These are phyloP conservation scores for Solanum pennellii DNA, from an alignment of 257 asterid species.

Conservation along the genomic window DNA sequence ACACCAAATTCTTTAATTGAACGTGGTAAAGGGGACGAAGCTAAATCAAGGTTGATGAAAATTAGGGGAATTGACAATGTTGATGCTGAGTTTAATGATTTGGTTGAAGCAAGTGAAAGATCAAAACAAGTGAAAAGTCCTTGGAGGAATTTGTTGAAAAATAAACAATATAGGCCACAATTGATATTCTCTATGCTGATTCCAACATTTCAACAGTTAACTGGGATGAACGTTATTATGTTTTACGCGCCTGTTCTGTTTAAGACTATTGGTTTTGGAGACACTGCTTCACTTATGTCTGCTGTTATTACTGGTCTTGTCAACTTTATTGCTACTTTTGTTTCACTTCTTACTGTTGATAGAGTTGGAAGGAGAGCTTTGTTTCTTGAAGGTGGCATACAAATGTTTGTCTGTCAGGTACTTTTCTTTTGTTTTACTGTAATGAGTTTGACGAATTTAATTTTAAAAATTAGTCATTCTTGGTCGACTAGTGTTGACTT, in stretches of 20 bases:
- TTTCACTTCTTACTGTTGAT: conserved; percentile 54
- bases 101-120: conserved; percentile 57
- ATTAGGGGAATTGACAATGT: conserved; percentile 45
- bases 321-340: conserved; percentile 37
- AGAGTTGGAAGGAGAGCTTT: conserved; percentile 63
- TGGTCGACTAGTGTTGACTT: background rate
- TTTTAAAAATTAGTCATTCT: background rate
- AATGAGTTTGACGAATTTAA: background rate
- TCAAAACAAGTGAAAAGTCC: conserved; percentile 50
- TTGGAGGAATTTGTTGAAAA: conserved; percentile 35
- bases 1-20: conserved; percentile 75
- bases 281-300: conserved; percentile 40
- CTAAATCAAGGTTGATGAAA: conserved; percentile 25
- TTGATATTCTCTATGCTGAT: conserved; percentile 56
- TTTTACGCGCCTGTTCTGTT: conserved; percentile 78
- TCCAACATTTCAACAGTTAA: conserved; percentile 64
- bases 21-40: conserved; percentile 39
- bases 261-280: conserved; percentile 53
- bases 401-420: conserved; percentile 58
- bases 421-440: background rate
- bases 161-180: conserved; percentile 53
- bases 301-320: conserved; percentile 39
- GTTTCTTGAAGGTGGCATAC: conserved; percentile 53
- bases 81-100: conserved; percentile 58
- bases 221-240: conserved; percentile 69